Percentiles rank a stretch among this genome's conserved stretches.
Conservation (phyloP, 202 grass and related monocot genomes). For the Elaeis oleifera region DNA sequence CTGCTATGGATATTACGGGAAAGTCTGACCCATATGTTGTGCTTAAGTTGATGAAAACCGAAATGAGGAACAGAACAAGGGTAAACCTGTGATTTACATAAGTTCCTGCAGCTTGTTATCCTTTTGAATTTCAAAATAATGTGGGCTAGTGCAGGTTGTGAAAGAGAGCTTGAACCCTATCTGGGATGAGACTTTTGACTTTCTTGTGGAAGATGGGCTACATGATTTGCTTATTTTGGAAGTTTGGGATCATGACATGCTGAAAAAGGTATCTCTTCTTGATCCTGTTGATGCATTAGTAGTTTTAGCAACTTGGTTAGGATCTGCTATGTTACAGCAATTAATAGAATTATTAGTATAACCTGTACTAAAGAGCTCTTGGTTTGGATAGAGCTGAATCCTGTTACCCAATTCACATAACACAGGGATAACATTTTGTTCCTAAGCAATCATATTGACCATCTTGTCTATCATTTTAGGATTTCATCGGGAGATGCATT, state of each 20-base stretch:
- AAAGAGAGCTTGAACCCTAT: conserved; percentile 79
- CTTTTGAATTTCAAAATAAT: conserved; percentile 1
- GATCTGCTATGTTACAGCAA: too few relatives aligned
- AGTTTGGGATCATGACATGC: conserved; percentile 96
- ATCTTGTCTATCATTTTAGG: conserved; percentile 34
- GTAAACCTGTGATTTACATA: conserved; percentile 31
- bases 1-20: conserved; percentile 88
- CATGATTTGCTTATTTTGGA: conserved; percentile 99
- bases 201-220: conserved; percentile 92
- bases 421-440: too few relatives aligned
- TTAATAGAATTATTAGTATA: too few relatives aligned
- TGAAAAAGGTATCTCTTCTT: conserved; percentile 67
- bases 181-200: conserved; percentile 94
- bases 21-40: conserved; percentile 90
- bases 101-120: background rate
- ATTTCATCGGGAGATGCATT: conserved; percentile 91
- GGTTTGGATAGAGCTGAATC: too few relatives aligned
- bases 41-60: conserved; percentile 70
- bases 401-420: too few relatives aligned
- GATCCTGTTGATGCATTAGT: background rate
- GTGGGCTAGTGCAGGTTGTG: conserved; percentile 53
- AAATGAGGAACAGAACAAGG: conserved; percentile 85
- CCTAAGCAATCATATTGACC: background rate
- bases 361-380: too few relatives aligned
- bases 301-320: background rate